Conservation (phyloP, 2,329 filamentous ascomycete species). For the Aspergillus nomiae region DNA sequence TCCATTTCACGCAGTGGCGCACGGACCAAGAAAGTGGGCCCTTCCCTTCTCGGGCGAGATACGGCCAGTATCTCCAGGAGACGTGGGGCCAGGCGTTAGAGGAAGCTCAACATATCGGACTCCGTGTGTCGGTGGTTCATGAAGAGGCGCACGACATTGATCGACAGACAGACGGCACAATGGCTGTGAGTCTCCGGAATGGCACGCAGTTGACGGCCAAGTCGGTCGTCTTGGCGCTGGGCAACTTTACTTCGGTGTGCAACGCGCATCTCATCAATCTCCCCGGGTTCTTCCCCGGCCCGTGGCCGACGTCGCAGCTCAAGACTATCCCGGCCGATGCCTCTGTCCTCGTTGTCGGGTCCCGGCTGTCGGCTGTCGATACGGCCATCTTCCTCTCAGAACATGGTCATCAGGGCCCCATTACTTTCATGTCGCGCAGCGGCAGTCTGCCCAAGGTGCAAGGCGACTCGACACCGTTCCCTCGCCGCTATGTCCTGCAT, state of each 20-base stretch:
- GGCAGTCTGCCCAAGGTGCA: slow-evolving; percentile 14
- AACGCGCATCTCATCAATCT: slow-evolving; percentile 10
- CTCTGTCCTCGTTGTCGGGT: slow-evolving; percentile 11
- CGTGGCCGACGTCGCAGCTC: slow-evolving; percentile 14
- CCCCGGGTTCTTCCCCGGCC: slow-evolving; percentile 11
- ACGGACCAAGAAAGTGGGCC: slow-evolving; percentile 3
- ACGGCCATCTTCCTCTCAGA: slow-evolving; percentile 7
- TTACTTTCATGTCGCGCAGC: slow-evolving; percentile 15
- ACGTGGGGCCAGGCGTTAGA: slow-evolving; percentile 8
- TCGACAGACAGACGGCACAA: slow-evolving; percentile 7
- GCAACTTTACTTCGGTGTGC: slow-evolving; percentile 8
- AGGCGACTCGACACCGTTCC: slow-evolving; percentile 5
- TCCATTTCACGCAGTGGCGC: slow-evolving; percentile 11
- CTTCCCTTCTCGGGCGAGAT: slow-evolving; percentile 9
- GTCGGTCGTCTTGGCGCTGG: slow-evolving; percentile 8
- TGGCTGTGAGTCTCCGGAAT: slow-evolving; percentile 1
- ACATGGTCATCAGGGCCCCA: slow-evolving; percentile 11
- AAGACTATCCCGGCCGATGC: slow-evolving; percentile 7
- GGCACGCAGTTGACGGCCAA: neutral
- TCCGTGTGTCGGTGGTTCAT: slow-evolving; percentile 7
- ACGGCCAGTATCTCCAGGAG: slow-evolving; percentile 12
- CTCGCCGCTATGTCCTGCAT: slow-evolving; percentile 10
- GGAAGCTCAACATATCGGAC: slow-evolving; percentile 3
- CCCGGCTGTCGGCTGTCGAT: slow-evolving; percentile 14
- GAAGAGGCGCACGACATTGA: slow-evolving; percentile 10